Base-by-base conservation (phyloP, 2,329 filamentous ascomycete species). In the Ophiosphaerella narmari region DNA sequence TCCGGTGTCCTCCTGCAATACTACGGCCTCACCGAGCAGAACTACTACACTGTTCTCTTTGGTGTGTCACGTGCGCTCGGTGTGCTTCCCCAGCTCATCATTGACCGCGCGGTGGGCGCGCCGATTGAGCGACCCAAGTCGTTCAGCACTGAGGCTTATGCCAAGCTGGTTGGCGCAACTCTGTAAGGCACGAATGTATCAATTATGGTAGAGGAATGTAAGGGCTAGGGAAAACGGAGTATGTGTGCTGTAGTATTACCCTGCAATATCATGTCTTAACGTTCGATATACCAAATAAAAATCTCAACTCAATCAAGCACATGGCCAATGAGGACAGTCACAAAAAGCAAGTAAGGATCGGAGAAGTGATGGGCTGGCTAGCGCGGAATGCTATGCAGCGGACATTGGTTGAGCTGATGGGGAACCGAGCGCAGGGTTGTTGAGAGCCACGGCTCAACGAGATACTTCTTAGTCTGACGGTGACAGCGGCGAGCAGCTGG, bases 11-110 rank as follows among this genome's bases (percentile, higher is more conserved):
- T 99, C 63, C 90, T 99, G 68, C 94, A 99, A 84, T 94, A 99
- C 88, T 99, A 99, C 82, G 94, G 94, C 73, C 84, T 99, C 76
- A 97, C 90, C 60, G 93, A 99, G 85, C 89, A 94, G 79, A 97
- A 87, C 88, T 99, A 95, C 88, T 99, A 99, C 90, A 99, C 94
- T 59, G 94, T 99, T 58, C 89, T 99, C 74, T 99, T 99, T 79
- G 94, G 94, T 86, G 94, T 99, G 38, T 96, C 92, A 67, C 90
- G 94, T 76, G 94, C 94, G 67, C 90, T 99, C 70, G 94, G 94
- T 87, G 94, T 99, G 65, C 89, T 99, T 72, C 94, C 94, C 70
- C 94, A 99, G 86, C 86, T 99, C 76, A 99, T 99, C 85, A 97
- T 99, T 74, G 94, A 99, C 86, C 93, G 94, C 75, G 94, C 93